phyloP scores from a whole-genome alignment of 495 filamentous ascomycete species.

The Penicillium lividum region DNA sequence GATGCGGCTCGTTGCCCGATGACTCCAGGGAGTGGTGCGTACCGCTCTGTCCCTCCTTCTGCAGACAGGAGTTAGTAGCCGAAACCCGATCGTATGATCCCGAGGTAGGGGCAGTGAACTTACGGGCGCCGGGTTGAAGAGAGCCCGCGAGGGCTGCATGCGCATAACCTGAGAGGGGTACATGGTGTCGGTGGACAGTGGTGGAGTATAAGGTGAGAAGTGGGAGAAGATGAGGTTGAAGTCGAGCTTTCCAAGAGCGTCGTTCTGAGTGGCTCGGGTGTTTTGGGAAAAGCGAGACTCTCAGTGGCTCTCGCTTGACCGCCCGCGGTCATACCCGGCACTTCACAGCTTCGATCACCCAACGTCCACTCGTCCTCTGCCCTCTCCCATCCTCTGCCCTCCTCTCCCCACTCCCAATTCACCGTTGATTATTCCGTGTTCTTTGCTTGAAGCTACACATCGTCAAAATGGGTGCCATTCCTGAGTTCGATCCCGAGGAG shows the following conservation, averaged over 20 bases:
- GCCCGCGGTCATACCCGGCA: slow-evolving; percentile 45
- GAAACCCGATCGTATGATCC: slow-evolving; percentile 29
- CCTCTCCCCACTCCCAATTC: slow-evolving; percentile 15
- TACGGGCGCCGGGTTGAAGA: slow-evolving; percentile 82
- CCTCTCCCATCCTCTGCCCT: slow-evolving; percentile 27
- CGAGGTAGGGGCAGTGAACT: slow-evolving; percentile 36
- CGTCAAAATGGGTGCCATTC: slow-evolving; percentile 53
- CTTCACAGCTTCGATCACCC: slow-evolving; percentile 44
- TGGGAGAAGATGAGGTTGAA: slow-evolving; percentile 30
- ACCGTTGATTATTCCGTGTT: slow-evolving; percentile 13
- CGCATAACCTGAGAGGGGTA: slow-evolving; percentile 61
- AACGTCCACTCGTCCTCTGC: slow-evolving; percentile 25
- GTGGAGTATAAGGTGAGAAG: slow-evolving; percentile 18
- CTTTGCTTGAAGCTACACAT: slow-evolving; percentile 29
- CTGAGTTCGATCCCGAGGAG: slow-evolving; percentile 85
- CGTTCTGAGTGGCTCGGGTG: slow-evolving; percentile 38
- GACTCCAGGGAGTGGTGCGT: slow-evolving; percentile 36
- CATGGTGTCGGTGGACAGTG: slow-evolving; percentile 50
- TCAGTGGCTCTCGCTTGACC: slow-evolving; percentile 50
- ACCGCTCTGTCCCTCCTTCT: slow-evolving; percentile 88
- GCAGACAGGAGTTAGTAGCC: slow-evolving; percentile 40
- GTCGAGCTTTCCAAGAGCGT: slow-evolving; percentile 31
- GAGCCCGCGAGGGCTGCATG: slow-evolving; percentile 59
- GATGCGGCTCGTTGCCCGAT: slow-evolving; percentile 17
- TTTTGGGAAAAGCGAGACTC: slow-evolving; percentile 39